phyloP scores from a whole-genome alignment of 148 eudicot species.

The Hydrangea macrophylla region DNA sequence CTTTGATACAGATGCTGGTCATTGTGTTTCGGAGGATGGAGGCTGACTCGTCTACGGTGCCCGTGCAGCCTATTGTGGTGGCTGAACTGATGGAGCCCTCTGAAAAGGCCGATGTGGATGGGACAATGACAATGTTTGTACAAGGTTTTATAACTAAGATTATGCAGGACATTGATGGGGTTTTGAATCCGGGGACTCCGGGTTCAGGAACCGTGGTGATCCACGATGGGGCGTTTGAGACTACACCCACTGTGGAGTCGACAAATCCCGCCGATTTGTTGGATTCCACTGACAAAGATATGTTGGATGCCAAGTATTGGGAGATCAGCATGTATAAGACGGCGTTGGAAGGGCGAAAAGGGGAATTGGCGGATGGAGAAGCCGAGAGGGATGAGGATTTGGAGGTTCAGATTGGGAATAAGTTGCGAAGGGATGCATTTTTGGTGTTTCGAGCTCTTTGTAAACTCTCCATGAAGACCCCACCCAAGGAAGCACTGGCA shows the following conservation, averaged over 20 bases:
- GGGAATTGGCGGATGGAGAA: conserved; percentile 86
- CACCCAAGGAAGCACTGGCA: conserved; percentile 82
- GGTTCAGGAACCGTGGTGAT: conserved; percentile 29
- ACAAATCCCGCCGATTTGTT: conserved; percentile 94
- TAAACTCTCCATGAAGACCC: conserved; percentile 97
- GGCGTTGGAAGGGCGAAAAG: conserved; percentile 92
- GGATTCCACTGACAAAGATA: conserved; percentile 97
- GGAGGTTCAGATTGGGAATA: conserved; percentile 97
- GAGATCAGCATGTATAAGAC: conserved; percentile 97
- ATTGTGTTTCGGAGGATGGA: conserved; percentile 97
- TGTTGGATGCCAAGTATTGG: conserved; percentile 99
- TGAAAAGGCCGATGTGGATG: conserved; percentile 65
- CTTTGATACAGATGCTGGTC: conserved; percentile 89
- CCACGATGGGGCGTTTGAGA: conserved; percentile 93
- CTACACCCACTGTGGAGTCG: conserved; percentile 78
- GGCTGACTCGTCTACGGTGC: conserved; percentile 88
- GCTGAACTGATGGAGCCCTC: conserved; percentile 94
- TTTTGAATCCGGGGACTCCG: conserved; percentile 49
- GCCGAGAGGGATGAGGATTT: conserved; percentile 82
- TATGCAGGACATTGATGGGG: conserved; percentile 83
- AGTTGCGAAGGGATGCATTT: conserved; percentile 88
- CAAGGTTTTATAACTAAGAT: conserved; percentile 91
- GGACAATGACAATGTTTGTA: conserved; percentile 71
- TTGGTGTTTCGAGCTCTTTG: conserved; percentile 94
- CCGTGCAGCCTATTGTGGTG: conserved; percentile 91